Conservation (phyloP, 768 basidiomycete genomes). For the Coprinopsis strossmayeri region DNA sequence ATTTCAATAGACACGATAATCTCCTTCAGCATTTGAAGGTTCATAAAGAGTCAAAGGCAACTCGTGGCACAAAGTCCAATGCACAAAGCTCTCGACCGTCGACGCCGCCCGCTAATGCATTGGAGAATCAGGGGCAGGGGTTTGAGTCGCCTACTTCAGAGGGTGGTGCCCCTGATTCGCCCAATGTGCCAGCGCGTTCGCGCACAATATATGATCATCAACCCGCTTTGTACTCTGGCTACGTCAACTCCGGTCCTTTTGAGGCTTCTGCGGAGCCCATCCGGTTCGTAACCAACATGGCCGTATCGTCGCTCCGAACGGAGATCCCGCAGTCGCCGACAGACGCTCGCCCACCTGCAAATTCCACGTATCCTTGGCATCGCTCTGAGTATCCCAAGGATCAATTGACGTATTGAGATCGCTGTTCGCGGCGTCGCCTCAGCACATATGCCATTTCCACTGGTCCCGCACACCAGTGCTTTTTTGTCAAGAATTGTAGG, state of each 20-base stretch:
- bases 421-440: too few species aligned
- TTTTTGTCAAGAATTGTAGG: too few species aligned
- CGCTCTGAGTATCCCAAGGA: slow-evolving; percentile 6
- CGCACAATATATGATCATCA: slow-evolving; percentile 12
- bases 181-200: slow-evolving; percentile 8
- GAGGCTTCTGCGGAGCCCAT: slow-evolving; percentile 19
- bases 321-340: slow-evolving; percentile 29
- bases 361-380: slow-evolving; percentile 11
- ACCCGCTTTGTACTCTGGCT: slow-evolving; percentile 14
- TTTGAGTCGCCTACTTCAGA: slow-evolving; percentile 9
- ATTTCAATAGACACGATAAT: slow-evolving; percentile 77
- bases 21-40: slow-evolving; percentile 74
- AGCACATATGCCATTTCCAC: too few species aligned
- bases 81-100: slow-evolving; percentile 12
- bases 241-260: slow-evolving; percentile 8
- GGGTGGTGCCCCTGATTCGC: slow-evolving; percentile 8
- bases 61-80: slow-evolving; percentile 7
- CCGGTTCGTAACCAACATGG: slow-evolving; percentile 33
- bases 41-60: slow-evolving; percentile 37
- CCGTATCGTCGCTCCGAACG: slow-evolving; percentile 37
- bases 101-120: slow-evolving; percentile 13
- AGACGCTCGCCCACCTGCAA: slow-evolving; percentile 13
- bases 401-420: slow-evolving; percentile 3
- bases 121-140: slow-evolving; percentile 15
- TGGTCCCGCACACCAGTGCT: too few species aligned